Conservation (phyloP, 768 basidiomycete species). For the Boletus sensibilis region DNA sequence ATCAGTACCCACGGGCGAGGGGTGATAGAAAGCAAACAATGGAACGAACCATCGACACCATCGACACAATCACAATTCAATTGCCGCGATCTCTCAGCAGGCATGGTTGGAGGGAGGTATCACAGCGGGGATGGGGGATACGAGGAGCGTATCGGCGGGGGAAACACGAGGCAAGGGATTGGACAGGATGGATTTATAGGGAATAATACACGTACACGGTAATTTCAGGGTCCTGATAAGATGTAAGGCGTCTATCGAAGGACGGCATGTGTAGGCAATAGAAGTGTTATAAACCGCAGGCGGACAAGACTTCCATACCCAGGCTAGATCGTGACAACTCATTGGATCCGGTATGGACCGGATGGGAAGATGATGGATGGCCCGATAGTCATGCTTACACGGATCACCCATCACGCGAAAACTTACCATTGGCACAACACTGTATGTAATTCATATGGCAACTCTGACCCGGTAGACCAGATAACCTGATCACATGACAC, state of each 20-base stretch:
- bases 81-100: conserved; percentile 43
- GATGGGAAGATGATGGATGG: conserved; percentile 12
- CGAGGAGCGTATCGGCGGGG: conserved; percentile 26
- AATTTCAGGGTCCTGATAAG: conserved; percentile 34
- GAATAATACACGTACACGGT: conserved; percentile 34
- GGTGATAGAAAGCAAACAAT: not conserved
- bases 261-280: conserved; percentile 33
- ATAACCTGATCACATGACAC: conserved; percentile 13
- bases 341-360: conserved; percentile 20
- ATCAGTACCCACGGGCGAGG: conserved; percentile 6
- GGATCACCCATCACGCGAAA: conserved; percentile 12
- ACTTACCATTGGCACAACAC: conserved; percentile 10
- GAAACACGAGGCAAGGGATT: conserved; percentile 23
- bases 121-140: conserved; percentile 13
- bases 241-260: conserved; percentile 30
- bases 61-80: conserved; percentile 35
- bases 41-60: conserved; percentile 36
- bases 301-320: conserved; percentile 26
- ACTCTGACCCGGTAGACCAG: conserved; percentile 11
- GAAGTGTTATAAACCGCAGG: conserved; percentile 24
- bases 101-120: conserved; percentile 40
- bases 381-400: conserved; percentile 19
- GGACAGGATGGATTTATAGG: conserved; percentile 31
- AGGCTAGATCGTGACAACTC: conserved; percentile 17
- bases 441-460: conserved; percentile 17